These are phyloP conservation scores for Nemania diffusa DNA, from an alignment of 2,329 filamentous ascomycete genomes.

Conservation along the genomic window DNA sequence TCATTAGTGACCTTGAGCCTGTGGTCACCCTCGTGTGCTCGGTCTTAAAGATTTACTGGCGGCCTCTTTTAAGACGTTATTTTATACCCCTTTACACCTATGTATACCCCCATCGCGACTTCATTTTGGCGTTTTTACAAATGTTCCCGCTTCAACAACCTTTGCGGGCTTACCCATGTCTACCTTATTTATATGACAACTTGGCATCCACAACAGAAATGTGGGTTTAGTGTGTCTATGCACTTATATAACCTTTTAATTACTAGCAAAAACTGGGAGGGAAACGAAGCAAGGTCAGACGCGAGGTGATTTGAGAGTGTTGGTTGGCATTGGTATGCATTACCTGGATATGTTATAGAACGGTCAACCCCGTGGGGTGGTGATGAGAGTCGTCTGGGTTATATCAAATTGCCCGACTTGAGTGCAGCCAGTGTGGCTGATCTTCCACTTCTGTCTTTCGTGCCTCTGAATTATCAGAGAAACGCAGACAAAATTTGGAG, in stretches of 20 bases:
- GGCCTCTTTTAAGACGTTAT: slow-evolving; percentile 40
- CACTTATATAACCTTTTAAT: slow-evolving; percentile 36
- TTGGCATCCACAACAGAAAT: slow-evolving; percentile 25
- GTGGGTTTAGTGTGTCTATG: slow-evolving; percentile 5
- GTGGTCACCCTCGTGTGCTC: slow-evolving; percentile 44
- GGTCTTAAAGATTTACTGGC: slow-evolving; percentile 36
- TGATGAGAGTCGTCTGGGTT: slow-evolving; percentile 9
- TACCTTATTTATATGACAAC: slow-evolving; percentile 6
- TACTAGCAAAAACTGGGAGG: slow-evolving; percentile 18
- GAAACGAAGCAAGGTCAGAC: slow-evolving; percentile 8
- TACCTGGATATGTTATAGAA: slow-evolving; percentile 37
- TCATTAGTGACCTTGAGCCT: slow-evolving; percentile 42
- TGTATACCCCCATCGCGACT: slow-evolving; percentile 34
- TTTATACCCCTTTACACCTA: slow-evolving; percentile 36
- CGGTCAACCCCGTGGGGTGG: slow-evolving; percentile 11
- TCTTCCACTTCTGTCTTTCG: slow-evolving; percentile 3
- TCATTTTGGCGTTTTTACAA: slow-evolving; percentile 39
- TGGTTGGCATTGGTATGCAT: slow-evolving; percentile 17
- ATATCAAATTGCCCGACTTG: slow-evolving; percentile 18
- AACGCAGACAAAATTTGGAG: slow-evolving; percentile 7
- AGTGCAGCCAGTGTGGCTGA: neutral
- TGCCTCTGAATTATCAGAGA: neutral
- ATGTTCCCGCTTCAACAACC: slow-evolving; percentile 42
- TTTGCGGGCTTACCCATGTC: slow-evolving; percentile 28
- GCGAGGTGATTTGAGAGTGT: neutral